phyloP scores from a whole-genome alignment of 2,329 filamentous ascomycete species.

The Cytospora piceae region DNA sequence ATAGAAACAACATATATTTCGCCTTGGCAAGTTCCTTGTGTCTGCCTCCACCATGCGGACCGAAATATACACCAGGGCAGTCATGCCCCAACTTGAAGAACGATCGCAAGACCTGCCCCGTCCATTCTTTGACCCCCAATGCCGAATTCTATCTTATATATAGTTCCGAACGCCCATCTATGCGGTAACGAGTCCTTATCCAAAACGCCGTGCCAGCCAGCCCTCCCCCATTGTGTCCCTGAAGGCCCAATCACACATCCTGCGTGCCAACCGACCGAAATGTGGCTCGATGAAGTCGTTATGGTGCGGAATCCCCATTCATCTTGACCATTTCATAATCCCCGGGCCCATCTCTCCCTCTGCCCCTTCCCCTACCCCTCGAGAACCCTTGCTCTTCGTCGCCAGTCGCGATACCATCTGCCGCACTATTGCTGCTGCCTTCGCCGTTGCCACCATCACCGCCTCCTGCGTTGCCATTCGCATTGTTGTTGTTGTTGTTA shows the following conservation, averaged over 20 bases:
- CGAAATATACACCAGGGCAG: not conserved
- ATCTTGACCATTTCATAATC: slow-evolving; percentile 70
- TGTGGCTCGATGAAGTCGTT: not conserved
- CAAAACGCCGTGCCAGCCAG: slow-evolving; percentile 22
- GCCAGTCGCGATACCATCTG: slow-evolving; percentile 34
- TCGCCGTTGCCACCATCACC: slow-evolving; percentile 30
- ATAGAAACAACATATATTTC: not conserved
- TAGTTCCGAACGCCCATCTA: slow-evolving; percentile 23
- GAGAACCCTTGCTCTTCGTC: slow-evolving; percentile 56
- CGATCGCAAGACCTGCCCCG: not conserved
- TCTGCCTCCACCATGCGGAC: not conserved
- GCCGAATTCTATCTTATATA: slow-evolving; percentile 15
- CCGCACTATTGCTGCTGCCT: slow-evolving; percentile 30
- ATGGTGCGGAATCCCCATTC: slow-evolving; percentile 38
- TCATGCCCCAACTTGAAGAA: not conserved
- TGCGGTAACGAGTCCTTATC: slow-evolving; percentile 15
- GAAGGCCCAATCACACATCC: not conserved
- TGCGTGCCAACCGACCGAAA: not conserved
- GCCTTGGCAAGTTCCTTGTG: not conserved
- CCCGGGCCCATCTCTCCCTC: slow-evolving; percentile 57
- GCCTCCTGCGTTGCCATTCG: slow-evolving; percentile 32
- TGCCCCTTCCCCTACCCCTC: slow-evolving; percentile 54
- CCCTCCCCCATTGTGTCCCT: not conserved
- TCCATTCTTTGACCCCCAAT: not conserved
- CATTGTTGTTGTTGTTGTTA: slow-evolving; percentile 32